phyloP scores from a whole-genome alignment of 768 basidiomycete species.

The Lactifluus subvellereus region DNA sequence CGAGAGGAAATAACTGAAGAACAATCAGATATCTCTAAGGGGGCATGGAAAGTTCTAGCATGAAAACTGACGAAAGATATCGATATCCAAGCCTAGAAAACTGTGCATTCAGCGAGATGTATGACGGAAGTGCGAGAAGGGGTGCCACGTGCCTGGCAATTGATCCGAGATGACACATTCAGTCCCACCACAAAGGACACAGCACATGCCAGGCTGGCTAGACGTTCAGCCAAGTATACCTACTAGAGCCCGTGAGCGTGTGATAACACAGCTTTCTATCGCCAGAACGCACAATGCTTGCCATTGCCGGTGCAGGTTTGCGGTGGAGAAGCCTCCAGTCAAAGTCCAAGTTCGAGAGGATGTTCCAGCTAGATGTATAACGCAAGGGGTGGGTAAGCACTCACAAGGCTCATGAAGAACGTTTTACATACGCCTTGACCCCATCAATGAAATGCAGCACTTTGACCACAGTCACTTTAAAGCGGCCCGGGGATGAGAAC shows the following conservation, averaged over 20 bases:
- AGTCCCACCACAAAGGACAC: slow-evolving; percentile 7
- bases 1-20: slow-evolving; percentile 3
- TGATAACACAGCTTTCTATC: neutral
- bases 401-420: neutral
- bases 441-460: slow-evolving; percentile 13
- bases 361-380: neutral
- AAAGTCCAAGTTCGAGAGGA: slow-evolving; percentile 13
- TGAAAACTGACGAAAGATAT: slow-evolving; percentile 3
- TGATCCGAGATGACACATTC: neutral
- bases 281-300: neutral
- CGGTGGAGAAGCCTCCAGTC: slow-evolving; percentile 10
- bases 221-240: slow-evolving; percentile 9
- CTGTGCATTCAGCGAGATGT: neutral
- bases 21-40: neutral
- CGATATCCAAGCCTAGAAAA: slow-evolving; percentile 9
- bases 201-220: slow-evolving; percentile 12
- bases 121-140: neutral
- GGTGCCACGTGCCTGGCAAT: slow-evolving; percentile 8
- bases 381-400: neutral
- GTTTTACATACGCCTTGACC: slow-evolving; percentile 4
- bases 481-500: neutral
- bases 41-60: neutral
- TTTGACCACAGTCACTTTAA: slow-evolving; percentile 13
- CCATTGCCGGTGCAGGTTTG: neutral
- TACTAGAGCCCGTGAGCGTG: neutral